Evolutionary conservation across 495 filamentous ascomycete genomes (phyloP), one percentile per base, ranked within the genome.

Genomic region (Parathielavia hyrcaniae): DNA sequence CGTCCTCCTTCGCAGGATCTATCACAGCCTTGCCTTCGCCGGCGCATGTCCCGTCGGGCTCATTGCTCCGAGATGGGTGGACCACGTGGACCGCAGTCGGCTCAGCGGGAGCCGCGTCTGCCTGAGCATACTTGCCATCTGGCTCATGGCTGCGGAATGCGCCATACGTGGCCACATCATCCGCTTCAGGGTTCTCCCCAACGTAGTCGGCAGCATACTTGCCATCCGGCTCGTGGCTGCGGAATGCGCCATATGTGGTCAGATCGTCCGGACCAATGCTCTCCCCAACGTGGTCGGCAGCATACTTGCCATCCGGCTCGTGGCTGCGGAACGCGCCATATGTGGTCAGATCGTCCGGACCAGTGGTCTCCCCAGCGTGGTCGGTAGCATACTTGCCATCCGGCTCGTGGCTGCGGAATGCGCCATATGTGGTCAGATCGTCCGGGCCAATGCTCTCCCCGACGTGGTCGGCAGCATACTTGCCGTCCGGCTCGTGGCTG

Each of bases 291-390:
- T n/a, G 26, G 6, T 46, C 34, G 9, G 10, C 23, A 32, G 64
- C 61, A 16, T 63, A 60, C 46, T 62, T 64, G 2, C 61, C 61
- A 56, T 70, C 64, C 26, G 63, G 64, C 50, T 70, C 61, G 41
- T 57, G 23, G 19, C 49, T 36, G 14, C 50, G 30, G 16, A 63
- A 32, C 13, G 60, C 45, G 8, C 35, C 39, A 44, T 65, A 65
- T 14, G 54, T 59, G 14, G 26, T 22, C 13, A 59, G 14, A 9
- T 35, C 40, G 1, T 5, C 26, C 16, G 32, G 17, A 16, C 14
- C 6, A 16, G 50, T 38, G 11, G 45, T 16, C 38, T 43, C 19
- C n/a, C n/a, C n/a, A n/a, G n/a, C n/a, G n/a, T n/a, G n/a, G n/a
- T n/a, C n/a, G 9, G 19, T 17, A 23, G 32, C 34, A 26, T 60